These are phyloP conservation scores for Flueggea neowawraea DNA, from an alignment of 441 rosid species.

Conservation along the genomic window DNA sequence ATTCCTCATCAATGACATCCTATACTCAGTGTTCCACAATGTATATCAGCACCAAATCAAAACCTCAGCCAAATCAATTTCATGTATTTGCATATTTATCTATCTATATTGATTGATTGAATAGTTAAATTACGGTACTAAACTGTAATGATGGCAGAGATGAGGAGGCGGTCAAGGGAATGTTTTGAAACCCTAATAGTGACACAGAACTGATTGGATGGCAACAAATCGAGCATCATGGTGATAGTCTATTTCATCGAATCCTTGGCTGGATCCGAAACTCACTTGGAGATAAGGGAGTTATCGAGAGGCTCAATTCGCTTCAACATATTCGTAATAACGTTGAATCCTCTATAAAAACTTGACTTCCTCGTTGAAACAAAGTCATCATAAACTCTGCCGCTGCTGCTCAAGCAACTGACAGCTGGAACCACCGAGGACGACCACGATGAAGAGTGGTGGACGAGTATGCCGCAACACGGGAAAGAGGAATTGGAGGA, in stretches of 20 bases:
- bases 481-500: too few species aligned
- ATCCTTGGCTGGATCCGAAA: constrained; percentile 67
- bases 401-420: constrained; percentile 55
- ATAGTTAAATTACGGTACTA: background rate
- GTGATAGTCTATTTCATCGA: constrained; percentile 79
- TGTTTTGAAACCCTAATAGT: constrained; percentile 44
- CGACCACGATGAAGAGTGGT: constrained; percentile 6
- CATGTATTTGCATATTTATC: background rate
- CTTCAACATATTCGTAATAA: constrained; percentile 59
- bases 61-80: too few species aligned
- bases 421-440: constrained; percentile 16
- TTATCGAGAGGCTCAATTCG: constrained; percentile 66
- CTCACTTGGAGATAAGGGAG: constrained; percentile 55
- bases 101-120: background rate
- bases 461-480: constrained; percentile 21
- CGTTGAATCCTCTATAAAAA: constrained; percentile 60
- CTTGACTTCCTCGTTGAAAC: constrained; percentile 64
- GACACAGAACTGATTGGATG: constrained; percentile 66
- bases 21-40: constrained; percentile 82
- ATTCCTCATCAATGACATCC: constrained; percentile 59
- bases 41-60: constrained; percentile 45
- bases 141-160: constrained; percentile 75
- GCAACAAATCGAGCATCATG: constrained; percentile 72
- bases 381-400: constrained; percentile 62
- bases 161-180: constrained; percentile 59